Evolutionary conservation across 345 rosid species (phyloP).

Genomic region (Linum trigynum): DNA sequence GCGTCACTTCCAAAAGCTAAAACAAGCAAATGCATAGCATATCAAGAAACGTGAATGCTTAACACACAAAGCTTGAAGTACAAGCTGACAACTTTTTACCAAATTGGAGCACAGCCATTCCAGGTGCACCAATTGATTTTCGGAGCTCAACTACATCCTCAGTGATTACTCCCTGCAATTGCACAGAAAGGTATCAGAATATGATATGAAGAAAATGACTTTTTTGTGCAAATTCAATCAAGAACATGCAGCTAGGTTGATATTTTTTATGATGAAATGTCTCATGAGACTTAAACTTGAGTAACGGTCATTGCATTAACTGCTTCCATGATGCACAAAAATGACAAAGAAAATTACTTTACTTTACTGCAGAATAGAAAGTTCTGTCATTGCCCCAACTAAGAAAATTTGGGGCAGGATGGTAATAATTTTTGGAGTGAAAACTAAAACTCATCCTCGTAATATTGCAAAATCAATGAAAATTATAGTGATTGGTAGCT

Average conservation of each 20-base stretch:
- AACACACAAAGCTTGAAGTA: neutral
- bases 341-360: too few species aligned
- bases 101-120: conserved; percentile 97
- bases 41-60: neutral
- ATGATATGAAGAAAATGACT: neutral
- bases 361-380: too few species aligned
- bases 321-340: too few species aligned
- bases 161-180: conserved; percentile 79
- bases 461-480: too few species aligned
- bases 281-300: neutral
- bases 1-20: conserved; percentile 81
- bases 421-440: too few species aligned
- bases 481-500: too few species aligned
- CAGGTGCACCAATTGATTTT: conserved; percentile 83
- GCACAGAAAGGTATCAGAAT: neutral
- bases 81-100: conserved; percentile 33
- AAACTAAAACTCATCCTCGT: neutral
- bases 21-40: conserved; percentile 9
- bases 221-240: neutral
- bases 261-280: neutral
- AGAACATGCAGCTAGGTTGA: neutral
- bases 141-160: conserved; percentile 82
- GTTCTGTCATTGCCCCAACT: too few species aligned
- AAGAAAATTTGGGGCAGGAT: too few species aligned
- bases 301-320: too few species aligned